Base-by-base conservation (phyloP, 768 basidiomycete genomes). In the Lactarius tabidus region DNA sequence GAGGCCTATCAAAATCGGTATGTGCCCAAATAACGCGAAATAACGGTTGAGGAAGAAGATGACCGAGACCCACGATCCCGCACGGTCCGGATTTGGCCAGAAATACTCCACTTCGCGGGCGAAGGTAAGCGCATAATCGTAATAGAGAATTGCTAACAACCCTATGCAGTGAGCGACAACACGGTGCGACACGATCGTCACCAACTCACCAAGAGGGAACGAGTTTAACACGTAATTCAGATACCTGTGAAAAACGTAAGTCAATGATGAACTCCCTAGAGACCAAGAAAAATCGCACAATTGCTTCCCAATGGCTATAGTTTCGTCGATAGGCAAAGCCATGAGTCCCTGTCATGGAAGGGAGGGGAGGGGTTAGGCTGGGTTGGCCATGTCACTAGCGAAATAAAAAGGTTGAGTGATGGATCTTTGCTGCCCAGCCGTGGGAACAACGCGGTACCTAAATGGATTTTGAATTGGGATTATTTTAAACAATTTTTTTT, bases 41-140 rank as follows among this genome's bases (percentile, higher is more conserved):
- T 71, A 71, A 20, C 70, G 70, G 57, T 68, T 68, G 26, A 70
- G 55, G 60, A 71, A 68, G 62, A 68, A 71, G 7, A 70, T 17
- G n/a, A 55, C 20, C 18, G 69, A 36, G 20, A 59, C 64, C 38
- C 57, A 55, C 3, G 33, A 33, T 23, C 29, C 60, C 4, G 29
- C 23, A 23, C 41, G 62, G 17, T 36, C 56, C 8, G 41, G 17
- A 26, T 36, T 26, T 7, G 39, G 23, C 70, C 70, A 71, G 55
- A 66, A 70, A n/a, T 39, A 48, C 33, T 66, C 63, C 15, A 71
- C 60, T 63, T 71, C 70, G 48, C 56, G 36, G 26, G 60, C 26
- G 17, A 71, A 59, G 23, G 70, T 71, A 20, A 71, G 65, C 41
- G 38, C 31, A 28, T 68, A 71, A 65, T 71, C 70, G 45, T 68